These are phyloP conservation scores for Hyphopichia wangnamkhiaoensis DNA, from an alignment of 1,139 yeast genomes.

Conservation along the genomic window DNA sequence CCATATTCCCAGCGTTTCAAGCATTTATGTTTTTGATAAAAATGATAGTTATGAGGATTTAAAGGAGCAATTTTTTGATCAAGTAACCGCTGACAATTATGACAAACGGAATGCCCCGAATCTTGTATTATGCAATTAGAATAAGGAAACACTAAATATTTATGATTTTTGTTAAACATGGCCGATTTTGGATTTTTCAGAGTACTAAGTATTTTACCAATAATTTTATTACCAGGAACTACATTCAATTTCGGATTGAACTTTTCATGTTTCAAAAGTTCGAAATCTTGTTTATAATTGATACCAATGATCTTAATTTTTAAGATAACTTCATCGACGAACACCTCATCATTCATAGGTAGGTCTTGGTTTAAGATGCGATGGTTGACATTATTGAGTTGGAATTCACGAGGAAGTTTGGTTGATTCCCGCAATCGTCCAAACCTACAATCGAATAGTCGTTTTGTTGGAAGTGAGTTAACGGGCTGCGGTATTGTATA, in stretches of 20 bases:
- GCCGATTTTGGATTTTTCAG: slow-evolving; percentile 6
- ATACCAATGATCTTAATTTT: slow-evolving; percentile 35
- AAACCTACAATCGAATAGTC: slow-evolving; percentile 24
- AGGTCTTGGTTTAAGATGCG: too few relatives aligned
- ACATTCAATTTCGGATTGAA: slow-evolving; percentile 14
- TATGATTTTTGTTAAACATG: slow-evolving; percentile 12
- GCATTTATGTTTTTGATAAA: slow-evolving; percentile 22
- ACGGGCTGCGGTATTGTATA: slow-evolving; percentile 9
- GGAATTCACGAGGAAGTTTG: slow-evolving; percentile 30
- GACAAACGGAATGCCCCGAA: slow-evolving; percentile 15
- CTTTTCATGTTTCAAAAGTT: slow-evolving; percentile 14
- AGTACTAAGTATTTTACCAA: slow-evolving; percentile 25
- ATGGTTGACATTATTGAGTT: slow-evolving; percentile 8
- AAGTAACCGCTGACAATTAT: slow-evolving; percentile 20
- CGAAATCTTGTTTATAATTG: slow-evolving; percentile 26
- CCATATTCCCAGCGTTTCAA: slow-evolving; percentile 32
- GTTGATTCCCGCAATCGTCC: slow-evolving; percentile 27
- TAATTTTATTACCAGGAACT: slow-evolving; percentile 36
- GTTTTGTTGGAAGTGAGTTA: slow-evolving; percentile 27
- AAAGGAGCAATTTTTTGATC: slow-evolving; percentile 3
- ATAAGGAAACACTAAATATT: slow-evolving; percentile 38
- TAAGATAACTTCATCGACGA: slow-evolving; percentile 26
- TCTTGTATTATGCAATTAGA: slow-evolving; percentile 34
- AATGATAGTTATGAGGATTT: slow-evolving; percentile 10
- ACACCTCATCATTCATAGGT: too few relatives aligned